Conservation (phyloP, 2,329 filamentous ascomycete species). For the Colletotrichum lupini region DNA sequence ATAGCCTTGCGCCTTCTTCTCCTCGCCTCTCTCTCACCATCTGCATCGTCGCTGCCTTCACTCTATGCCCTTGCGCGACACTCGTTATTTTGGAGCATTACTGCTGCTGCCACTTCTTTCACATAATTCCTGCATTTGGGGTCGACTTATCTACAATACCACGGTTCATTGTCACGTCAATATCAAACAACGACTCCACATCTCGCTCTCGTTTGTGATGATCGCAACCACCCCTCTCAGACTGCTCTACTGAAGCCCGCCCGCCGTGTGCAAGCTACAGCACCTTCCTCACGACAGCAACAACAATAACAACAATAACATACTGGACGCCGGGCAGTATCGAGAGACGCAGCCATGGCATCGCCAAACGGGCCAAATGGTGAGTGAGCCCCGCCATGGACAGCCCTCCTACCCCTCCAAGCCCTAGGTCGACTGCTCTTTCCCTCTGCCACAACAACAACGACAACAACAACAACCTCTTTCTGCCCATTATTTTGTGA, state of each 20-base stretch:
- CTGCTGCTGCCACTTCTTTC: background rate
- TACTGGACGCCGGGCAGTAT: background rate
- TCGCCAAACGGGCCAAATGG: slow-evolving; percentile 35
- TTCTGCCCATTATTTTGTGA: background rate
- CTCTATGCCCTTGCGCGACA: background rate
- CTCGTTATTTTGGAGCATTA: background rate
- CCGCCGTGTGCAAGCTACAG: background rate
- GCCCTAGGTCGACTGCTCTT: background rate
- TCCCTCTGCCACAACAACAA: background rate
- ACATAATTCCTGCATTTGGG: slow-evolving; percentile 10
- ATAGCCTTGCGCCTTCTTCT: slow-evolving; percentile 16
- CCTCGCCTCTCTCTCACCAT: background rate
- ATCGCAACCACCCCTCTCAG: slow-evolving; percentile 18
- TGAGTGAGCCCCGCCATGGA: slow-evolving; percentile 4
- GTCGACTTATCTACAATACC: background rate
- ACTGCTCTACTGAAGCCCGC: slow-evolving; percentile 21
- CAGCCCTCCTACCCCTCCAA: background rate
- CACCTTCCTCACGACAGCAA: background rate
- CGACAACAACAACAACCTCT: background rate
- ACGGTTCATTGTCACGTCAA: background rate
- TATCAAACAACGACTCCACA: background rate
- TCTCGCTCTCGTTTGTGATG: slow-evolving; percentile 26
- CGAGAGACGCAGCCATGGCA: slow-evolving; percentile 28
- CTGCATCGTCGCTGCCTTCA: background rate
- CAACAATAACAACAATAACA: background rate